Base-by-base conservation (phyloP, 176 grass and related monocot genomes). In the Chrysopogon serrulatus region DNA sequence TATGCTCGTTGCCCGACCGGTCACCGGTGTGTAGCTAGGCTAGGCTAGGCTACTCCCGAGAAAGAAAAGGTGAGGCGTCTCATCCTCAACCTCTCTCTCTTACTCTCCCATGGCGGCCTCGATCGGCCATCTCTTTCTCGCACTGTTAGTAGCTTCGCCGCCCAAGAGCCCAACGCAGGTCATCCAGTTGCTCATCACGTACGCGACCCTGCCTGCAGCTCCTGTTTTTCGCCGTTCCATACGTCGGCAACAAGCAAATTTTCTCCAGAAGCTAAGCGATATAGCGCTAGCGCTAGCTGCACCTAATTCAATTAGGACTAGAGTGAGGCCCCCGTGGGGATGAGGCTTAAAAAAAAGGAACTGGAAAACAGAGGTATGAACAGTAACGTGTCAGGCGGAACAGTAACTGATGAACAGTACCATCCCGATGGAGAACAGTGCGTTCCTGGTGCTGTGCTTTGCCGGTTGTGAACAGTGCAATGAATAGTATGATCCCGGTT, bases 51-150 rank as follows among this genome's bases (percentile, higher is more conserved):
- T n/a, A 35, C 43, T 71, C n/a, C 16, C 48, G 70, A 44, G 37
- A 5, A 18, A 35, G 83, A 23, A 37, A n/a, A 65, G 48, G 65
- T 32, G 74, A 69, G 35, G 64, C 74, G 75, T 85, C 83, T 37
- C 60, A 2, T 68, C 73, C 17, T 40, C n/a, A 8, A 16, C 9
- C 2, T 56, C 51, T 2, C 31, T 16, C 14, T 23, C 68, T 43
- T 23, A 3, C 3, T 1, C 1, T 4, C 10, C 72, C 10, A 1
- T 30, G n/a, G n/a, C n/a, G 8, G 71, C 6, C 4, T 26, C 21
- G 36, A 13, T 7, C 4, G 41, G n/a, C 61, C 61, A 54, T 41
- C 45, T 49, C n/a, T 80, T 80, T 51, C 59, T 36, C 59, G 34
- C 31, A 9, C 1, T 47, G n/a, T 49, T 53, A 33, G 7, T 40